phyloP scores from a whole-genome alignment of 1,139 yeast species.

The Candida buenavistaensis region DNA sequence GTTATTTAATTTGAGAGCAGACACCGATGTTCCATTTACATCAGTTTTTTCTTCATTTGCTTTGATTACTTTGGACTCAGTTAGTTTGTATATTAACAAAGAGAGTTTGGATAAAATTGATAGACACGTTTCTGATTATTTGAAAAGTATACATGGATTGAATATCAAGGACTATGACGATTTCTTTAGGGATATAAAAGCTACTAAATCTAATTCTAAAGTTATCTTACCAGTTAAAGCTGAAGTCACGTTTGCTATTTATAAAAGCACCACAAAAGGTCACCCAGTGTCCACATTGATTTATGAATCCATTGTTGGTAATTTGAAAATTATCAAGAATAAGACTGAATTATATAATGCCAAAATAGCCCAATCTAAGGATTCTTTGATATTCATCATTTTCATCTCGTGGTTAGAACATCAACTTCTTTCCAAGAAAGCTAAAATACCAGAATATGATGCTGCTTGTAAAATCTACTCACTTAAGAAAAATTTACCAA shows the following conservation, averaged over 20 bases:
- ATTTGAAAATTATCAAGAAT: constrained; percentile 40
- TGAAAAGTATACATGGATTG: constrained; percentile 29
- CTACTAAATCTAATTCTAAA: constrained; percentile 9
- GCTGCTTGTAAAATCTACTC: constrained; percentile 44
- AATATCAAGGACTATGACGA: constrained; percentile 27
- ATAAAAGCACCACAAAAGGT: constrained; percentile 30
- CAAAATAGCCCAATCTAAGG: constrained; percentile 44
- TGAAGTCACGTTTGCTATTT: constrained; percentile 35
- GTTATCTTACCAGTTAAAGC: constrained; percentile 35
- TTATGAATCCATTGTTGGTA: constrained; percentile 35
- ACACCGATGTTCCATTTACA: constrained; percentile 44
- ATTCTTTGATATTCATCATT: constrained; percentile 42
- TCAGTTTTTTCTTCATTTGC: constrained; percentile 54
- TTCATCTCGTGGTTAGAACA: constrained; percentile 45
- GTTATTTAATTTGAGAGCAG: constrained; percentile 52
- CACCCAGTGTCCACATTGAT: constrained; percentile 24
- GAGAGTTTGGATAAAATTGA: constrained; percentile 28
- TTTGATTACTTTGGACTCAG: constrained; percentile 30
- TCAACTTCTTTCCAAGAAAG: constrained; percentile 28
- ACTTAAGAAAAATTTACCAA: constrained; percentile 41
- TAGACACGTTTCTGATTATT: constrained; percentile 22
- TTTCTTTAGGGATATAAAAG: constrained; percentile 34
- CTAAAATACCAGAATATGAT: constrained; percentile 36
- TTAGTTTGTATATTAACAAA: constrained; percentile 40
- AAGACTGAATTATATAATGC: constrained; percentile 39